A percentile compares a stretch with the other conserved stretches of the same genome.
These are phyloP conservation scores for Flaveria trinervia DNA, from an alignment of 129 eudicot species.

Conservation along the genomic window DNA sequence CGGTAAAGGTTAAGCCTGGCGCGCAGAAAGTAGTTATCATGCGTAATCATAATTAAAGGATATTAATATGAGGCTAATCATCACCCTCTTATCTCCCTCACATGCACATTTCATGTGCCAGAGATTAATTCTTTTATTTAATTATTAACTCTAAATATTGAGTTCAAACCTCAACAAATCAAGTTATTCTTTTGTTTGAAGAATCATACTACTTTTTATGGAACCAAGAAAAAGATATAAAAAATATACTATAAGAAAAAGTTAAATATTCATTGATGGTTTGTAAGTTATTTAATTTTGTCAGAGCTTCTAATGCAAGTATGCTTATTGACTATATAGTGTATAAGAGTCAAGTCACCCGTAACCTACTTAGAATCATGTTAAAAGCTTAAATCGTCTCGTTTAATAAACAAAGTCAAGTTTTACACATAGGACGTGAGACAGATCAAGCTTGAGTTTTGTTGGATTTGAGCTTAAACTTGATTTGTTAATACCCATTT, in stretches of 20 bases:
- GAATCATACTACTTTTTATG: neutral
- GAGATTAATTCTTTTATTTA: neutral
- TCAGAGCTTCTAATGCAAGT: neutral
- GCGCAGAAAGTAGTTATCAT: conserved; percentile 23
- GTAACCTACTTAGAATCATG: neutral
- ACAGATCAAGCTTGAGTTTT: neutral
- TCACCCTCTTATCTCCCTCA: conserved; percentile 25
- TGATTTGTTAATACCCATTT: neutral
- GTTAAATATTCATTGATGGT: neutral
- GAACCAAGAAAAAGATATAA: neutral
- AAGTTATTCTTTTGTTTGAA: neutral
- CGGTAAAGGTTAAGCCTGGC: conserved; percentile 7
- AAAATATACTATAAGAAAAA: neutral
- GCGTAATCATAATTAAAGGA: conserved; percentile 22
- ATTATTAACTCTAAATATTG: neutral
- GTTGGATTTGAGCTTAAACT: neutral
- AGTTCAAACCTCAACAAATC: neutral
- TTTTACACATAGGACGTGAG: neutral
- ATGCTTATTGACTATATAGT: no score
- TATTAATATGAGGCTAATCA: conserved; percentile 29
- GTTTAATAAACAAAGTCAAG: neutral
- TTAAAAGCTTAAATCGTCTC: no score
- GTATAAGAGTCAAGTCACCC: neutral
- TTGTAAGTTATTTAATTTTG: neutral
- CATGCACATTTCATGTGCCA: conserved; percentile 29